Evolutionary conservation across 1,284 basidiomycete genomes (phyloP).

Genomic region (Leccinum subfulvum): DNA sequence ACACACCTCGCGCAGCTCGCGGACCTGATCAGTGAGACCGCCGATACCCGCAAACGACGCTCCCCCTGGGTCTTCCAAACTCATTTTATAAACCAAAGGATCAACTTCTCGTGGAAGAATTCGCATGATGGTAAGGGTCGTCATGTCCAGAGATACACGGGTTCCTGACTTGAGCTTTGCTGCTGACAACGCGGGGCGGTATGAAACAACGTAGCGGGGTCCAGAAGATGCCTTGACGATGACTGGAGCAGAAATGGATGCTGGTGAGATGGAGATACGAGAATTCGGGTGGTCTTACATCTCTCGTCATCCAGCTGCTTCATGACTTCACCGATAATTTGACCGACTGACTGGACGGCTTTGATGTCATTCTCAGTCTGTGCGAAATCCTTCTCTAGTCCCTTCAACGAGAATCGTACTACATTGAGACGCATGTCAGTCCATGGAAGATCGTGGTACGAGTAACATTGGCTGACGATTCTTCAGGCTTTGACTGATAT

Average conservation of each 20-base stretch:
- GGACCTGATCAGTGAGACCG: constrained; percentile 93
- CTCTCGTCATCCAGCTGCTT: constrained; percentile 98
- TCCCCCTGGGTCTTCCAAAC: constrained; percentile 94
- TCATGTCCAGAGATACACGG: constrained; percentile 99
- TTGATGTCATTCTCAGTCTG: constrained; percentile 99
- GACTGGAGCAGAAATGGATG: constrained; percentile 49
- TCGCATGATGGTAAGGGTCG: constrained; percentile 98
- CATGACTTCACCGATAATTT: constrained; percentile 99
- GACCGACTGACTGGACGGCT: constrained; percentile 97
- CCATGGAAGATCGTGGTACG: not conserved
- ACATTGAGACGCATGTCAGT: constrained; percentile 6
- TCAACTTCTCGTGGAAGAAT: constrained; percentile 98
- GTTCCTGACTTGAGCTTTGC: constrained; percentile 92
- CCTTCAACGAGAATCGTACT: constrained; percentile 85
- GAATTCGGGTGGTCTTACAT: constrained; percentile 57
- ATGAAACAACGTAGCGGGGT: constrained; percentile 98
- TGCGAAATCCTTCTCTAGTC: constrained; percentile 86
- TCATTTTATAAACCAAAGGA: constrained; percentile 99
- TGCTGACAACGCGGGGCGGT: constrained; percentile 88
- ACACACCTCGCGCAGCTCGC: constrained; percentile 89
- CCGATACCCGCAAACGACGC: constrained; percentile 97
- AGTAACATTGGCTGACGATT: constrained; percentile 56
- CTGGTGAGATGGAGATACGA: constrained; percentile 4
- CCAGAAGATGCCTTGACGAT: constrained; percentile 99
- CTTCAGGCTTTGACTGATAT: constrained; percentile 81